Conservation (phyloP, 129 eudicot genomes). For the Flaveria sonorensis region DNA sequence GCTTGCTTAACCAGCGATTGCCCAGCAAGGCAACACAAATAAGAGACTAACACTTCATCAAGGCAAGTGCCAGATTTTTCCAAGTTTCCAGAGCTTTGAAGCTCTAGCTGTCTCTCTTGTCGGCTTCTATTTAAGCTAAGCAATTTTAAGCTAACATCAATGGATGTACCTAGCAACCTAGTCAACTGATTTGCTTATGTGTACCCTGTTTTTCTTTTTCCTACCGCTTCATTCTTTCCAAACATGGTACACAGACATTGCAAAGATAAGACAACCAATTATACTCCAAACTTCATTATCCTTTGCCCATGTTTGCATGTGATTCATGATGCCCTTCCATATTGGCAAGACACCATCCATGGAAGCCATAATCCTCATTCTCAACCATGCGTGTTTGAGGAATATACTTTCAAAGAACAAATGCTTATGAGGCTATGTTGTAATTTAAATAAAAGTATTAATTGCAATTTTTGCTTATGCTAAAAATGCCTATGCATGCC, state of each 20-base stretch:
- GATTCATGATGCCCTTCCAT: not conserved
- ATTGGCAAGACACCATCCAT: not conserved
- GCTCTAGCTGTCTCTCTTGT: not conserved
- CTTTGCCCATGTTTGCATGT: not conserved
- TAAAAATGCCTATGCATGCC: not conserved
- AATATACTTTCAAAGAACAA: not conserved
- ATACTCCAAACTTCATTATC: constrained; percentile 1
- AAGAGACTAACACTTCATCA: not conserved
- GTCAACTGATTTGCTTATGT: too few species aligned
- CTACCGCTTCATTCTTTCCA: constrained; percentile 10
- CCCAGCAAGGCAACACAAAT: not conserved
- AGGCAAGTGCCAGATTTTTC: not conserved
- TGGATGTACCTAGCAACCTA: not conserved
- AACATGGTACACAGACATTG: not conserved
- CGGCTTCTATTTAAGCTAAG: not conserved
- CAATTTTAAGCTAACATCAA: not conserved
- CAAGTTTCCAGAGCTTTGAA: not conserved
- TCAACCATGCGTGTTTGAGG: not conserved
- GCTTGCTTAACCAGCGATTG: not conserved
- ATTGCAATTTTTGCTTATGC: constrained; percentile 2
- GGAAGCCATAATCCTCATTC: constrained; percentile 3
- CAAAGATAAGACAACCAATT: not conserved
- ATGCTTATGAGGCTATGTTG: not conserved
- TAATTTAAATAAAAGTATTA: not conserved
- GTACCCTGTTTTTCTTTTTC: not conserved